phyloP scores from a whole-genome alignment of 2,329 filamentous ascomycete genomes.

The Calonectria hawksworthii region DNA sequence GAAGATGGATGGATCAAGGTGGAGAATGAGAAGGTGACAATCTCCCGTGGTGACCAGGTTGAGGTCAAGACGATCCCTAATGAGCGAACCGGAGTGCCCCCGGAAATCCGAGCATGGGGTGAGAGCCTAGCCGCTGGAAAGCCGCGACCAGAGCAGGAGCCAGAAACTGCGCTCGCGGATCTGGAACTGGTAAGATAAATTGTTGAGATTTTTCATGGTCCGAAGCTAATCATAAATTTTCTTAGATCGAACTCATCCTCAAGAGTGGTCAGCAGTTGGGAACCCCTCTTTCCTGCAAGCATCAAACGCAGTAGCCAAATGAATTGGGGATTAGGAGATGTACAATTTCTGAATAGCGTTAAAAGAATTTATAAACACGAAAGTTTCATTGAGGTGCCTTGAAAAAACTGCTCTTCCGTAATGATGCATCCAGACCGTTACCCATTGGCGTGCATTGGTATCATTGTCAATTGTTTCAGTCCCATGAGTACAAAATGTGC shows the following conservation, averaged over 20 bases:
- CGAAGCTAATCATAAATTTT: not conserved
- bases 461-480: not conserved
- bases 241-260: not conserved
- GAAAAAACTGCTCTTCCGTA: not conserved
- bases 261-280: not conserved
- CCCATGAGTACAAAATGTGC: not conserved
- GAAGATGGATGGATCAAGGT: slow-evolving; percentile 8
- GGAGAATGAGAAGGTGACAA: not conserved
- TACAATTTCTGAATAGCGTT: not conserved
- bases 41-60: not conserved
- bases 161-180: slow-evolving; percentile 5
- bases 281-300: not conserved
- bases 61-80: not conserved
- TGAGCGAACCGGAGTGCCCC: slow-evolving; percentile 13
- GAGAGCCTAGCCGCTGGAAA: not conserved
- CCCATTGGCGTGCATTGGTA: not conserved
- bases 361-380: not conserved
- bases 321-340: not conserved
- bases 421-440: not conserved
- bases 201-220: not conserved
- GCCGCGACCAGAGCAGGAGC: not conserved
- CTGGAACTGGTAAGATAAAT: not conserved
- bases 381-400: not conserved
- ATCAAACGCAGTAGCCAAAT: not conserved
- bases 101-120: slow-evolving; percentile 14